These are phyloP conservation scores for Venturia nashicola DNA, from an alignment of 2,329 filamentous ascomycete genomes.

Conservation along the genomic window DNA sequence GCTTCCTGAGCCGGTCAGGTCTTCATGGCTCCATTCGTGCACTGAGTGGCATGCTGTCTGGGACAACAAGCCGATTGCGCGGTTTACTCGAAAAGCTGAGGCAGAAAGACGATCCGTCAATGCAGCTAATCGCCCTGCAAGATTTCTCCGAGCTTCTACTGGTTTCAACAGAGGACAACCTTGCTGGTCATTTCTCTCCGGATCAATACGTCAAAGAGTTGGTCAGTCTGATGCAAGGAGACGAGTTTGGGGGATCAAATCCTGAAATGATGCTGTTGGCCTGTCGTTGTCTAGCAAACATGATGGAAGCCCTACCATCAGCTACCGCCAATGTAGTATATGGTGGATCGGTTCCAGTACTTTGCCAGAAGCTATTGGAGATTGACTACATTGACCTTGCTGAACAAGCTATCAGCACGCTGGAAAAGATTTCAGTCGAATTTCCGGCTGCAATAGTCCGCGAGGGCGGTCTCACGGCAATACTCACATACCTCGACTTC, in stretches of 20 bases:
- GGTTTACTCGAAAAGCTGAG: constrained; percentile 49
- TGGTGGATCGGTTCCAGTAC: constrained; percentile 84
- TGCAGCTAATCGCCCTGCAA: constrained; percentile 84
- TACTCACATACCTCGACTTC: constrained; percentile 90
- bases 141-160: constrained; percentile 87
- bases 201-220: constrained; percentile 94
- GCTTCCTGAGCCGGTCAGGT: constrained; percentile 55
- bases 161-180: constrained; percentile 91
- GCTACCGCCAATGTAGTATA: constrained; percentile 95
- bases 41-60: constrained; percentile 83
- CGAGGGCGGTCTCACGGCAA: constrained; percentile 91
- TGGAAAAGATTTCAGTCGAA: constrained; percentile 95
- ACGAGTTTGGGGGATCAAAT: constrained; percentile 78
- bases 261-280: constrained; percentile 95
- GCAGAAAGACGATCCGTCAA: constrained; percentile 71
- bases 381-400: constrained; percentile 96
- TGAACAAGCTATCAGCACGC: constrained; percentile 88
- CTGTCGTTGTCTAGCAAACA: constrained; percentile 86
- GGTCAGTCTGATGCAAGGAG: constrained; percentile 80
- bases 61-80: constrained; percentile 49
- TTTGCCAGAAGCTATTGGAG: constrained; percentile 90
- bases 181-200: constrained; percentile 87
- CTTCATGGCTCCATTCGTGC: constrained; percentile 75
- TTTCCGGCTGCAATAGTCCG: constrained; percentile 92
- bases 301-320: constrained; percentile 92